A percentile compares a stretch with the other conserved stretches of the same genome.
Conservation (phyloP, 2,329 filamentous ascomycete genomes). For the Phyllosticta citribraziliensis region DNA sequence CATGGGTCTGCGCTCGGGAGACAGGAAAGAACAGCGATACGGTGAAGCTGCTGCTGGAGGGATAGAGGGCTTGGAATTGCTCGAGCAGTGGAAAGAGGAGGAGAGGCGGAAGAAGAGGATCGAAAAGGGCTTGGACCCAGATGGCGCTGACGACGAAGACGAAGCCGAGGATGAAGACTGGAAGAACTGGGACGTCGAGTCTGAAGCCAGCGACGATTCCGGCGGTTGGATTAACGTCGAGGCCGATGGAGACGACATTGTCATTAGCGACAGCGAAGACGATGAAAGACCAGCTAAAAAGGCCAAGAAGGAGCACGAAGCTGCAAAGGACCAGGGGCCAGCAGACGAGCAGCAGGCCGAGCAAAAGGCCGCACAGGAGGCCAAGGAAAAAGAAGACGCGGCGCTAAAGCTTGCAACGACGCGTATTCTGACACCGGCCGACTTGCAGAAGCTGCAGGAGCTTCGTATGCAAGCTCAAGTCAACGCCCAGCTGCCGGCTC, state of each 20-base stretch:
- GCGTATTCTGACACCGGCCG: conserved; percentile 87
- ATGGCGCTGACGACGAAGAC: conserved; percentile 51
- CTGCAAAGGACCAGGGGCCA: conserved; percentile 18
- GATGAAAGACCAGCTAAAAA: conserved; percentile 59
- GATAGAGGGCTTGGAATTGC: conserved; percentile 84
- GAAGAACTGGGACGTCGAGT: conserved; percentile 53
- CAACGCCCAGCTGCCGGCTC: conserved; percentile 48
- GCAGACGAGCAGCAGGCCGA: conserved; percentile 35
- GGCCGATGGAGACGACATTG: conserved; percentile 67
- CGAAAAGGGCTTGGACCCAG: conserved; percentile 56
- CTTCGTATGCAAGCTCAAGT: conserved; percentile 66
- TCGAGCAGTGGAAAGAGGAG: conserved; percentile 90
- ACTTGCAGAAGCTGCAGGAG: conserved; percentile 89
- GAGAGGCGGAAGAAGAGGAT: conserved; percentile 64
- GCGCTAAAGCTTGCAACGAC: conserved; percentile 75
- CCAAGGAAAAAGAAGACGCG: conserved; percentile 26
- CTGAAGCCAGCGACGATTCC: conserved; percentile 56
- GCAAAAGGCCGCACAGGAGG: conserved; percentile 19
- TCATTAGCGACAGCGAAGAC: conserved; percentile 64
- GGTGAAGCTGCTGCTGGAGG: conserved; percentile 75
- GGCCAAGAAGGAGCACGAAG: conserved; percentile 42
- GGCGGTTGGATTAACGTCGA: conserved; percentile 90
- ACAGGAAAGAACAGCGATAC: conserved; percentile 67
- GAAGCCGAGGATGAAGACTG: conserved; percentile 51
- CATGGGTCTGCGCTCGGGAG: conserved; percentile 67